These are phyloP conservation scores for Zymoseptoria ardabiliae DNA, from an alignment of 2,329 filamentous ascomycete genomes.

Conservation along the genomic window DNA sequence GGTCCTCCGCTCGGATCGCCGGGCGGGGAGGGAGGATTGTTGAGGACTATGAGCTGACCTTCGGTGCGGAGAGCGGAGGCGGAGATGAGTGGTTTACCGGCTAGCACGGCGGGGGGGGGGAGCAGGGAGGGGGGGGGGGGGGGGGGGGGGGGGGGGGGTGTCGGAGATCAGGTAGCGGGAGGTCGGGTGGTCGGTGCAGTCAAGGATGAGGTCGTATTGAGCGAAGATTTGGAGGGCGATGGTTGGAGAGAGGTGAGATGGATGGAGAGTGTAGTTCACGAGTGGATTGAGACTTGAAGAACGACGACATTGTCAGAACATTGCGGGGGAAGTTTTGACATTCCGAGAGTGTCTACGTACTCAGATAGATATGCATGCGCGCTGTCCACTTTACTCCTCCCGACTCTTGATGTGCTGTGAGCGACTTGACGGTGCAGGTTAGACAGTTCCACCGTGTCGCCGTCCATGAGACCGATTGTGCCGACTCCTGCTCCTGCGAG, in stretches of 20 bases:
- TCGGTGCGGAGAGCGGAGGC: conserved; percentile 84
- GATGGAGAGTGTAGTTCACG: conserved; percentile 56
- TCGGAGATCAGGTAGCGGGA: conserved; percentile 91
- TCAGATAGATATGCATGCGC: conserved; percentile 39
- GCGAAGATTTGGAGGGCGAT: conserved; percentile 61
- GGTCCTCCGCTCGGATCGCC: conserved; percentile 60
- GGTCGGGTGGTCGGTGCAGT: conserved; percentile 91
- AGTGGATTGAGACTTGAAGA: conserved; percentile 61
- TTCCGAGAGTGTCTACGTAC: conserved; percentile 30
- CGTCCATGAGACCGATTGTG: conserved; percentile 75
- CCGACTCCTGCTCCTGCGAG: conserved; percentile 84
- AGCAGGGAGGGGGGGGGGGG: too few relatives aligned
- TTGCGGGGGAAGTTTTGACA: neutral
- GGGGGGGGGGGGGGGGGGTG: too few relatives aligned
- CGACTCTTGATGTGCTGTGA: conserved; percentile 64
- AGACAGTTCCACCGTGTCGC: conserved; percentile 77
- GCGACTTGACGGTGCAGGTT: conserved; percentile 91
- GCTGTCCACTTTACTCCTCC: conserved; percentile 74
- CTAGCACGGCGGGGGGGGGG: conserved; percentile 72
- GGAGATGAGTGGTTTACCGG: conserved; percentile 73
- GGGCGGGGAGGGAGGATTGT: conserved; percentile 61
- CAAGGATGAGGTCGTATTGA: conserved; percentile 75
- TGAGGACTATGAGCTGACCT: conserved; percentile 83
- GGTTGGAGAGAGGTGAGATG: conserved; percentile 57
- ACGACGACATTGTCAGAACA: conserved; percentile 3